These are phyloP conservation scores for Metarhizium robertsii DNA, from an alignment of 2,329 filamentous ascomycete genomes.

Conservation along the genomic window DNA sequence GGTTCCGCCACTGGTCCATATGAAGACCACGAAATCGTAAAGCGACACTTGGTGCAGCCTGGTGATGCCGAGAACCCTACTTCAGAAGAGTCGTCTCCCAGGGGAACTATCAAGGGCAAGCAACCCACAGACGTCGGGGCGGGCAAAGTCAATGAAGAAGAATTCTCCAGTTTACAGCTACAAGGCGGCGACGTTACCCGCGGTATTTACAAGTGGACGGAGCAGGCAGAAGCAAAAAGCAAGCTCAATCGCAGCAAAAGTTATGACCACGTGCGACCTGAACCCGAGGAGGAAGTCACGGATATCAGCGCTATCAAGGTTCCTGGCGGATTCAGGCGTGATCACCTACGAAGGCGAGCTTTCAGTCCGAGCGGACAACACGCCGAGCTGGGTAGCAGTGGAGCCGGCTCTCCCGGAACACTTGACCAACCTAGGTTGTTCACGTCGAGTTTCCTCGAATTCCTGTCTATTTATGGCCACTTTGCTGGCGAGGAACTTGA, in stretches of 20 bases:
- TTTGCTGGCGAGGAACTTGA: slow-evolving; percentile 96
- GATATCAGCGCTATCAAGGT: slow-evolving; percentile 88
- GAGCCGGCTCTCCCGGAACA: slow-evolving; percentile 20
- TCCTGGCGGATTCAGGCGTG: slow-evolving; percentile 85
- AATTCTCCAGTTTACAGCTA: slow-evolving; percentile 86
- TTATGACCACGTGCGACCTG: slow-evolving; percentile 68
- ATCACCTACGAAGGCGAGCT: slow-evolving; percentile 73
- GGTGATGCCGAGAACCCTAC: slow-evolving; percentile 34
- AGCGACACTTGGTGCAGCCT: slow-evolving; percentile 75
- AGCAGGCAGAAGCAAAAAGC: slow-evolving; percentile 67
- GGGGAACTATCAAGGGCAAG: slow-evolving; percentile 44
- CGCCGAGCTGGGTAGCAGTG: slow-evolving; percentile 23
- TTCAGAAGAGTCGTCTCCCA: slow-evolving; percentile 35
- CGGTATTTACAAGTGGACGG: slow-evolving; percentile 93
- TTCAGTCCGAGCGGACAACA: slow-evolving; percentile 41
- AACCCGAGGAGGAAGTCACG: slow-evolving; percentile 69
- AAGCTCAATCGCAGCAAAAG: slow-evolving; percentile 75
- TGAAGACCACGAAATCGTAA: slow-evolving; percentile 87
- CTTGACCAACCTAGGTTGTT: slow-evolving; percentile 47
- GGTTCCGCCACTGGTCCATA: slow-evolving; percentile 41
- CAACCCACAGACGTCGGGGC: slow-evolving; percentile 32
- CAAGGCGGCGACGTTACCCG: slow-evolving; percentile 93
- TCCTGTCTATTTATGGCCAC: slow-evolving; percentile 88
- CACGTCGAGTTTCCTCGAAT: slow-evolving; percentile 92
- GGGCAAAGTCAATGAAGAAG: slow-evolving; percentile 51